A percentile compares a stretch with the other conserved stretches of the same genome.
phyloP scores from a whole-genome alignment of 176 grass and related monocot species.

The Chloris gayana region DNA sequence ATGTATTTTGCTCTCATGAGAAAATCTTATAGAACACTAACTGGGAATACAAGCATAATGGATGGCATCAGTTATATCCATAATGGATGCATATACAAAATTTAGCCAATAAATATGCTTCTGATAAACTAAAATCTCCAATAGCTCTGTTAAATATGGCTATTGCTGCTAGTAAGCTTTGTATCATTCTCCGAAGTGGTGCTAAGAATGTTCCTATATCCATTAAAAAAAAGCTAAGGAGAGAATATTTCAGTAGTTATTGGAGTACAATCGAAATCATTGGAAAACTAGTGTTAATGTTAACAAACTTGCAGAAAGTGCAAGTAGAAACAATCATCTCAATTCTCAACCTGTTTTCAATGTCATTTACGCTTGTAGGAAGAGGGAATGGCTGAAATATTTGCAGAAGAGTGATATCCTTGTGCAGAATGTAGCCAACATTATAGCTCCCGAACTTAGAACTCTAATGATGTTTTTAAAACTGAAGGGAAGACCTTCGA shows the following conservation, averaged over 20 bases:
- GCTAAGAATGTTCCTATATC: neutral
- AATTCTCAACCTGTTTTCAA: constrained; percentile 95
- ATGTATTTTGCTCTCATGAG: too few species aligned
- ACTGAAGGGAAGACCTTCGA: constrained; percentile 77
- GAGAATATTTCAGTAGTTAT: too few species aligned
- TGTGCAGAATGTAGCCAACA: constrained; percentile 75
- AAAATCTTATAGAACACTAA: constrained; percentile 29
- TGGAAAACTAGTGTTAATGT: too few species aligned
- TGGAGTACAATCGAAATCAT: too few species aligned
- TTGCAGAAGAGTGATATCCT: constrained; percentile 93
- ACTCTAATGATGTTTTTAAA: constrained; percentile 89
- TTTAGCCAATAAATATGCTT: constrained; percentile 72
- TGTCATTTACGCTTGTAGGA: constrained; percentile 81
- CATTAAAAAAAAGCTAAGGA: too few species aligned
- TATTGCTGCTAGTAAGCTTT: neutral
- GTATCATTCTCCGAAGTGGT: neutral
- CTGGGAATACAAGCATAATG: constrained; percentile 81
- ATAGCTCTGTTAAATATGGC: neutral
- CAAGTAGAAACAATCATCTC: neutral
- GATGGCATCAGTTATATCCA: constrained; percentile 72
- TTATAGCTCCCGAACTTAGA: constrained; percentile 93
- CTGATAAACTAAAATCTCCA: neutral
- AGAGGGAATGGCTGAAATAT: constrained; percentile 92
- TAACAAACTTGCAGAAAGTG: neutral
- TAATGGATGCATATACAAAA: constrained; percentile 88